A percentile compares a stretch with the other conserved stretches of the same genome.
These are phyloP conservation scores for Talaromyces adpressus DNA, from an alignment of 495 filamentous ascomycete species.

Conservation along the genomic window DNA sequence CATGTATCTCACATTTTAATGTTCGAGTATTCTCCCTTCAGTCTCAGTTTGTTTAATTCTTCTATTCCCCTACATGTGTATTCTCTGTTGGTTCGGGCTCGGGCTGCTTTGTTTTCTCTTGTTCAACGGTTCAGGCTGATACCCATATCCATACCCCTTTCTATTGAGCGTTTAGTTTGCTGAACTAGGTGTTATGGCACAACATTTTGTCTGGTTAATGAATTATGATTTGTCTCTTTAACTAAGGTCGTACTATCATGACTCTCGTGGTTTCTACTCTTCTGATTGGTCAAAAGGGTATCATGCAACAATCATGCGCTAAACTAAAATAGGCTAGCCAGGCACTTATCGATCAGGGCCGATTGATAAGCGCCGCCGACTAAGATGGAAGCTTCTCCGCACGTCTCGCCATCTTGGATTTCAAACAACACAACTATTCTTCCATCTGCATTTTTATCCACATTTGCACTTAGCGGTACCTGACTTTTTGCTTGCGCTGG, in stretches of 20 bases:
- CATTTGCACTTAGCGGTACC: background rate
- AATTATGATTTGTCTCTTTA: background rate
- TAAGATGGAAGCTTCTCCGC: constrained; percentile 8
- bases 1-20: background rate
- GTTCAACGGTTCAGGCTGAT: background rate
- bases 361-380: background rate
- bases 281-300: background rate
- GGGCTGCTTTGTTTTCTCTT: background rate
- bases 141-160: background rate
- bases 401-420: background rate
- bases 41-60: background rate
- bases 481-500: background rate
- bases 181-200: background rate
- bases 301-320: background rate
- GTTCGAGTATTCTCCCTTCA: background rate
- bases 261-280: background rate
- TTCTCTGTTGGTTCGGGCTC: background rate
- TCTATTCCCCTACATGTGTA: background rate
- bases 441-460: background rate
- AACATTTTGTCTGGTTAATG: background rate
- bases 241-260: background rate
- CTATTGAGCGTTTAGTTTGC: background rate
- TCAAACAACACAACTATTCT: background rate
- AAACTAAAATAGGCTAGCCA: background rate
- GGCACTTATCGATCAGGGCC: background rate